Evolutionary conservation across 2,329 filamentous ascomycete species (phyloP).

Genomic region (Scolecobasidium constrictum): DNA sequence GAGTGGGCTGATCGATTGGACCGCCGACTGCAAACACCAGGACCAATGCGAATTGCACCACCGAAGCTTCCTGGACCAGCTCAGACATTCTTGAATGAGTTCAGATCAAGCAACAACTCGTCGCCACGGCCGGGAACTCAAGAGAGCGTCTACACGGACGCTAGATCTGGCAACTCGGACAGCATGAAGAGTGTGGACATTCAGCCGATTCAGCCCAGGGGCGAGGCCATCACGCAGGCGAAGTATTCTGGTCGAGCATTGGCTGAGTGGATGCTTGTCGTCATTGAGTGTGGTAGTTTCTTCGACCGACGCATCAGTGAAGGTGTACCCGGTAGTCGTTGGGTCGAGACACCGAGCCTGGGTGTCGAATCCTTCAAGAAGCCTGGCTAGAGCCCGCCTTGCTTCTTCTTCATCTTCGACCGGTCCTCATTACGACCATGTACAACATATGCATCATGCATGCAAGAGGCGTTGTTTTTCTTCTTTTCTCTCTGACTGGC

Average conservation of each 20-base stretch:
- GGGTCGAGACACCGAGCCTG: slow-evolving; percentile 59
- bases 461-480: too few relatives aligned
- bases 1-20: slow-evolving; percentile 44
- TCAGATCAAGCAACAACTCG: not conserved
- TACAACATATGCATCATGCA: too few relatives aligned
- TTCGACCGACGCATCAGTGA: slow-evolving; percentile 65
- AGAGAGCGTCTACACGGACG: not conserved
- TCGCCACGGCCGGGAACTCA: not conserved
- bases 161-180: not conserved
- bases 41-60: slow-evolving; percentile 52
- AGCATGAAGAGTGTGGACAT: slow-evolving; percentile 1
- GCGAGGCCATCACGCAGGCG: slow-evolving; percentile 11
- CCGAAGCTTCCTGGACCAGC: slow-evolving; percentile 62
- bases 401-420: not conserved
- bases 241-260: slow-evolving; percentile 61
- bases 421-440: too few relatives aligned
- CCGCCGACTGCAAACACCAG: slow-evolving; percentile 41
- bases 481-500: too few relatives aligned
- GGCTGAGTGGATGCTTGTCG: slow-evolving; percentile 66
- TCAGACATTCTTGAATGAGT: slow-evolving; percentile 48
- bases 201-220: slow-evolving; percentile 10
- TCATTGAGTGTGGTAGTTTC: slow-evolving; percentile 72
- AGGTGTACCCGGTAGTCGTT: slow-evolving; percentile 53
- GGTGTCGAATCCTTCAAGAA: slow-evolving; percentile 53
- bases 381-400: slow-evolving; percentile 18